phyloP scores from a whole-genome alignment of 129 eudicot species.

The Logfia minima region DNA sequence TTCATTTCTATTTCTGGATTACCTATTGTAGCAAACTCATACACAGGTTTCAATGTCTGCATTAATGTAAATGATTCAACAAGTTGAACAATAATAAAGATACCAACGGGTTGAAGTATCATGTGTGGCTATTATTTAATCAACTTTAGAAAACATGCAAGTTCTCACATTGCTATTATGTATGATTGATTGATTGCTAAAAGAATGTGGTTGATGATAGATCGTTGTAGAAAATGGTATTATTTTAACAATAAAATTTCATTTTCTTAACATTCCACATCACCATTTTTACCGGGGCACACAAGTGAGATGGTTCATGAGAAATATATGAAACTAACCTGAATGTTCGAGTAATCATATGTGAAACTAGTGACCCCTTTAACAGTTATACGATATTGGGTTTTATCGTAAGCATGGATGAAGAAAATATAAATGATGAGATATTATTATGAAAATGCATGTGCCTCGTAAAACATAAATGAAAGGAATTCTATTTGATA shows the following conservation, averaged over 20 bases:
- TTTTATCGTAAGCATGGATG: neutral
- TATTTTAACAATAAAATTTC: neutral
- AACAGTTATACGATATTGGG: neutral
- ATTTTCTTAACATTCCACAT: neutral
- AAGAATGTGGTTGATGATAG: constrained; percentile 18
- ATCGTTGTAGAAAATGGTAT: neutral
- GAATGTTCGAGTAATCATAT: constrained; percentile 2
- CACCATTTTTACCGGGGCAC: constrained; percentile 14
- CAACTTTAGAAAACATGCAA: neutral
- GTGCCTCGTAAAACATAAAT: neutral
- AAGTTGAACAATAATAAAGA: neutral
- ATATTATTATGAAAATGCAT: neutral
- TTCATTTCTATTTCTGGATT: constrained; percentile 13
- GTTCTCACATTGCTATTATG: neutral
- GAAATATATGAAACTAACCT: neutral
- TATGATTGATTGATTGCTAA: neutral
- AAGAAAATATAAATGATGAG: neutral
- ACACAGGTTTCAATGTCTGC: constrained; percentile 6
- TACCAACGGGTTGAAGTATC: neutral
- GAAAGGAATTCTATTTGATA: neutral
- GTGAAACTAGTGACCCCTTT: neutral
- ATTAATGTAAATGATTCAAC: neutral
- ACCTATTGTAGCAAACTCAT: constrained; percentile 11
- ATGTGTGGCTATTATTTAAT: constrained; percentile 1
- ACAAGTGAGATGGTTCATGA: constrained; percentile 1